phyloP scores from a whole-genome alignment of 2,329 filamentous ascomycete genomes.

The Colletotrichum eremochloae region DNA sequence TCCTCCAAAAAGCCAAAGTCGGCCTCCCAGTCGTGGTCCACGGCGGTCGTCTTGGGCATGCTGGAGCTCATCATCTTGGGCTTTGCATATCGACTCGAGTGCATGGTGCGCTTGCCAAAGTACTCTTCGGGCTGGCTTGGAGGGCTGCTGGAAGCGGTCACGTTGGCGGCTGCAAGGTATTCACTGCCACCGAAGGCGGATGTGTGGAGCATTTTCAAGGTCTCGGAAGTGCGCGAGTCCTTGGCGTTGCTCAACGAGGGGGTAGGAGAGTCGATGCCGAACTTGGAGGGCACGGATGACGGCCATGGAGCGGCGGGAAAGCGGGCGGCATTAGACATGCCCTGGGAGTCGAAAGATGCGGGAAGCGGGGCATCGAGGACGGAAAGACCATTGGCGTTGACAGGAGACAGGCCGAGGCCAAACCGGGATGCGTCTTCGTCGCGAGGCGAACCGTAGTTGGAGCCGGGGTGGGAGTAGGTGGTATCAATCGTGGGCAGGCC shows the following conservation, averaged over 20 bases:
- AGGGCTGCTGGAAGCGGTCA: conserved; percentile 56
- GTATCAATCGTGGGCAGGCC: conserved; percentile 71
- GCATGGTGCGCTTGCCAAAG: conserved; percentile 79
- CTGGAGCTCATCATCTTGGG: conserved; percentile 77
- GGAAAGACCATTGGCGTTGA: conserved; percentile 79
- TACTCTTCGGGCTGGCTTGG: conserved; percentile 71
- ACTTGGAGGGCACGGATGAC: conserved; percentile 91
- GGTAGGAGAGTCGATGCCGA: conserved; percentile 88
- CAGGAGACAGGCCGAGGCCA: conserved; percentile 84
- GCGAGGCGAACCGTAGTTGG: conserved; percentile 84
- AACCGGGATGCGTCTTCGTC: conserved; percentile 71
- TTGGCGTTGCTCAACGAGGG: conserved; percentile 76
- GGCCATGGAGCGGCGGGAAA: conserved; percentile 85
- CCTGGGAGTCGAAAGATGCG: conserved; percentile 95
- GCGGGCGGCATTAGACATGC: conserved; percentile 90
- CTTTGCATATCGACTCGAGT: conserved; percentile 76
- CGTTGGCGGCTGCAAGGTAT: conserved; percentile 66
- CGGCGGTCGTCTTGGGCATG: conserved; percentile 74
- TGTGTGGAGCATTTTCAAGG: conserved; percentile 74
- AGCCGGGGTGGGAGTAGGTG: conserved; percentile 67
- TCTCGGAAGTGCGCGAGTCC: conserved; percentile 72
- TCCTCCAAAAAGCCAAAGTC: conserved; percentile 85
- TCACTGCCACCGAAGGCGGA: conserved; percentile 77
- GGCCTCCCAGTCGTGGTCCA: conserved; percentile 74
- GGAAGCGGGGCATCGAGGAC: conserved; percentile 93